These are phyloP conservation scores for Sugiyamaella castrensis DNA, from an alignment of 1,139 yeast genomes.

Conservation along the genomic window DNA sequence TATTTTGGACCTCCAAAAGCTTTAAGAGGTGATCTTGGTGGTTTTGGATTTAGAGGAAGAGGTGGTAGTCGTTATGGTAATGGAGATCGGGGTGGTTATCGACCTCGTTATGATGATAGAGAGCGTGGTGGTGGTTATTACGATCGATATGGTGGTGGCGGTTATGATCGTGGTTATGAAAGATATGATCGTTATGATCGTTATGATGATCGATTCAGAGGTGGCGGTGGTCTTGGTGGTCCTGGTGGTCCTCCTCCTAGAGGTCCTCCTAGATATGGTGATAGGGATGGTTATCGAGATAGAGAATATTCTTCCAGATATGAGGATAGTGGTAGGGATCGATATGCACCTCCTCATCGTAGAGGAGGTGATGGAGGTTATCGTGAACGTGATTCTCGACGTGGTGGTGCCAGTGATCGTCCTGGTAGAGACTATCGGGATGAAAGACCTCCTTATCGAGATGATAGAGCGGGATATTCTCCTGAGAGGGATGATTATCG, in stretches of 20 bases:
- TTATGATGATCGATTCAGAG: conserved; percentile 30
- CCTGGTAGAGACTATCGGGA: conserved; percentile 23
- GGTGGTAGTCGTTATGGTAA: conserved; percentile 20
- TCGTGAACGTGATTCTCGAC: conserved; percentile 19
- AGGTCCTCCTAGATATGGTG: conserved; percentile 28
- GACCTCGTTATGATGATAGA: conserved; percentile 20
- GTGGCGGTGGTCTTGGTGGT: conserved; percentile 18
- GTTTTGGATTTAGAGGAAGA: conserved; percentile 24
- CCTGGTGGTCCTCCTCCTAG: conserved; percentile 16
- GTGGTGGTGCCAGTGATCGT: conserved; percentile 17
- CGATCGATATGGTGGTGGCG: conserved; percentile 16
- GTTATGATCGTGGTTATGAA: conserved; percentile 8
- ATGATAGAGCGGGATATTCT: conserved; percentile 19
- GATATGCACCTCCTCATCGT: conserved; percentile 25
- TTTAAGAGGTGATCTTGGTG: conserved; percentile 13
- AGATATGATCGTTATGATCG: conserved; percentile 18
- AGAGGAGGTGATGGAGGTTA: conserved; percentile 19
- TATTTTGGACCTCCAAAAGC: conserved; percentile 41
- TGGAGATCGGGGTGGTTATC: conserved; percentile 20
- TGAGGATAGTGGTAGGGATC: conserved; percentile 27
- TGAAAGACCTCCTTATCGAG: conserved; percentile 21
- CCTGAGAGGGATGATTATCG: conserved; percentile 27
- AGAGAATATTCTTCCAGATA: conserved; percentile 26
- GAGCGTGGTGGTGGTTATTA: conserved; percentile 26
- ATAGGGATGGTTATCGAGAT: conserved; percentile 29